Evolutionary conservation across 2,329 filamentous ascomycete genomes (phyloP), one percentile per base, ranked within the genome.

Genomic region (Penicillium digitatum): DNA sequence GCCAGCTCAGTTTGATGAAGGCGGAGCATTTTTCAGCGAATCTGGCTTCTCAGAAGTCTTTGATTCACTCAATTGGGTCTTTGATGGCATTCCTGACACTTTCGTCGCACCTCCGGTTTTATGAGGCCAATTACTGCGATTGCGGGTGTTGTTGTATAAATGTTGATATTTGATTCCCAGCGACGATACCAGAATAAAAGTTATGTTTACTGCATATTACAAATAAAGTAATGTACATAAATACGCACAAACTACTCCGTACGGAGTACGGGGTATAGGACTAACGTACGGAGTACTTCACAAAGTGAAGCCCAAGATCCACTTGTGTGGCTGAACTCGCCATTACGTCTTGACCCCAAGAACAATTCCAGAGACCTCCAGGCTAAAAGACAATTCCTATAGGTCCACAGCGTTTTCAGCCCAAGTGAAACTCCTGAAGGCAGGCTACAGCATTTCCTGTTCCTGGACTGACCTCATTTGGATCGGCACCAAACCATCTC

Each of bases 41-140:
- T 66, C 76, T 55, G 80, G 81, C 62, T 87, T 89, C 57, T 82
- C 81, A 39, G 82, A 88, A 55, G 89, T 94, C 58, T 95, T 95
- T 69, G 90, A 95, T 72, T 89, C 91, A 0, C 82, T 95, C 62
- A 89, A 92, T 69, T 96, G 92, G 91, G 91, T 95, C 78, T 79
- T 96, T 63, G 91, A 96, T 69, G 89, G 89, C 16, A 81, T 92
- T 37, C 79, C 93, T 52, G 88, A 91, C 69, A 89, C 69, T 11
- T 72, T 74, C 54, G 68, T 69, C 38, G 71, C 68, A n/a, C 70
- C 72, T 10, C 67, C 69, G 16, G 62, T 72, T 46, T 63, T 73
- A 45, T 74, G 35, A 39, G 26, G 32, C 26, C 26, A 14, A 24
- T 34, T 11, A 18, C 39, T 48, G 47, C 4, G 18, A 27, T 46